Evolutionary conservation across 305 asterid genomes (phyloP), one percentile per base, ranked within the genome.

Genomic region (Fraxinus greggii): DNA sequence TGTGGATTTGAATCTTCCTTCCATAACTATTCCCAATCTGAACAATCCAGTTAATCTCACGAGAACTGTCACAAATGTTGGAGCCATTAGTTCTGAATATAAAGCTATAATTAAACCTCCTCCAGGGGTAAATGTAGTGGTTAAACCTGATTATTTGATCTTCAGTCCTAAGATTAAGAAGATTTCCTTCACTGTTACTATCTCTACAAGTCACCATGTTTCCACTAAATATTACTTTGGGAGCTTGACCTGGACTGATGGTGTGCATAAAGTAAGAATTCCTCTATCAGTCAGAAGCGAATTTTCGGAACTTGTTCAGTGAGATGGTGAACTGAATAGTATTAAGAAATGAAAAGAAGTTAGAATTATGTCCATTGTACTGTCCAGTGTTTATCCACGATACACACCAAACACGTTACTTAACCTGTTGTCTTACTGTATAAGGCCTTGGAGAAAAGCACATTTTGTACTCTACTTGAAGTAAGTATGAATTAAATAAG

Each of bases 1-100:
- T 67, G 82, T 88, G 26, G 88, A 91, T 42, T 78, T 91, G 3
- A 91, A 91, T 76, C 63, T 89, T 28, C 92, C 94, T 61, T 89
- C 91, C 26, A 81, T 89, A 12, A 88, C 87, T 12, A 80, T 88
- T 76, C 89, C 92, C 3, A 6, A 80, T 63, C 87, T 91, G 9
- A 83, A 75, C 54, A 80, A 82, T 80, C 75, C 87, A 4, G 72
- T 79, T 1, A 83, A 80, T 17, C 1, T 87, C 9, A 83, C 81
- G 8, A 87, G 94, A 82, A 88, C 88, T 0, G 87, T 91, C 26
- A 89, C 90, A 17, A 91, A 91, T n/a, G 87, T 91, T 0, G 91
- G 92, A 63, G 78, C 79, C 13, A 31, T 77, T 1, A 82, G 87
- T 79, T 78, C 91, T 1, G 31, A 79, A 31, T 88, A 91, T 79